Evolutionary conservation across 371 early-diverging fungal genomes (phyloP).

Genomic region (Dichotomocladium elegans): DNA sequence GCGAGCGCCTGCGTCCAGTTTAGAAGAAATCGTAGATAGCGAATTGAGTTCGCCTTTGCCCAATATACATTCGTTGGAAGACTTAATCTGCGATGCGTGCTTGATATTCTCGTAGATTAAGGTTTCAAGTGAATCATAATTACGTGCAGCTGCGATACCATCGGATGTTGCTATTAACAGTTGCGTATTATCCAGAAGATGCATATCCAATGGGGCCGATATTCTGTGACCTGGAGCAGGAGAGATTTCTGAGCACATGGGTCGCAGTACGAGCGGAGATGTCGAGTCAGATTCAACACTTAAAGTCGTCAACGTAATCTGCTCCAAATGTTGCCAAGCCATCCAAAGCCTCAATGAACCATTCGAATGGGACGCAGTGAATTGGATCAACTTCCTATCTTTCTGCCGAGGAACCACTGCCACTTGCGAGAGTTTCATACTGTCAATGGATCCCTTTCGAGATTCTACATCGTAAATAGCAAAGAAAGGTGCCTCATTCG

Average conservation of each 20-base stretch:
- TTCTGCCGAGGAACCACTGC: neutral
- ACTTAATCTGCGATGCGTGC: neutral
- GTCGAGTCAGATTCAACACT: neutral
- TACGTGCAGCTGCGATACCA: neutral
- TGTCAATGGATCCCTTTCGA: too few relatives aligned
- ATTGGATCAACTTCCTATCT: neutral
- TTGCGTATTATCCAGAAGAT: neutral
- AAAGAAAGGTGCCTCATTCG: slow-evolving; percentile 1
- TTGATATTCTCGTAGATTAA: too few relatives aligned
- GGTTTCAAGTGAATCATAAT: too few relatives aligned
- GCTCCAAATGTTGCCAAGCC: neutral
- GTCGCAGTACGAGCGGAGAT: neutral
- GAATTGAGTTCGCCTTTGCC: neutral
- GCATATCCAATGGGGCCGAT: neutral
- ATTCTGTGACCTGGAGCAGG: neutral
- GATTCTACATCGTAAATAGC: slow-evolving; percentile 6
- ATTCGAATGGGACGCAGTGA: neutral
- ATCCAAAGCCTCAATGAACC: neutral
- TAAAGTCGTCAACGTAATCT: neutral
- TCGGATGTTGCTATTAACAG: neutral
- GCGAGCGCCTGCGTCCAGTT: neutral
- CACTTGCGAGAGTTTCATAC: neutral
- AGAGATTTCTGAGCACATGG: neutral
- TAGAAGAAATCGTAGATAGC: neutral
- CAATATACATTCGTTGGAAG: neutral